Base-by-base conservation (phyloP, 768 basidiomycete species). In the Suillus placidus region DNA sequence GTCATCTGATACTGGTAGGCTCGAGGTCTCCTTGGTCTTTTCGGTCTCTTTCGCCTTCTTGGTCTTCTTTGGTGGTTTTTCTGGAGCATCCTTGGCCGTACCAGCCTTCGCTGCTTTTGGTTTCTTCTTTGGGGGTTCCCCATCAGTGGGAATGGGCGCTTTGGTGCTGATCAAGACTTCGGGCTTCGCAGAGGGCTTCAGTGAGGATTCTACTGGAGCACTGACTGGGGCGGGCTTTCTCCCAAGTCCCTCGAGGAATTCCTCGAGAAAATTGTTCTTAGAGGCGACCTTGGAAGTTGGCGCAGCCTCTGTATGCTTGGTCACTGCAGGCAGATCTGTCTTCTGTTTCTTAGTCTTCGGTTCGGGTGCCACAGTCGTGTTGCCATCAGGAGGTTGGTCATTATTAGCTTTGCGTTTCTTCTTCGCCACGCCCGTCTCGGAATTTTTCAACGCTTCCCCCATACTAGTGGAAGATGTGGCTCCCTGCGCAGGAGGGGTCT, bases 331-430 rank as follows among this genome's bases (percentile, higher is more conserved):
- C 34, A 26, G 40, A 20, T 20, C 34, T 35, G 42, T 43, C 54
- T 34, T 61, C 51, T 57, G 66, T 67, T 64, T 72, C 67, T 63
- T 69, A 65, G 10, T 20, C 16, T 30, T 16, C 0, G n/a, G 65
- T 12, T 37, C 51, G 14, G 16, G 55, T 60, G 60, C 9, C 43
- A 49, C 30, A 30, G 61, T 64, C 61, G 57, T 62, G 13, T 54
- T 35, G 26, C 30, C 45, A 26, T 34, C 26, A 12, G 64, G 54
- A 23, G 49, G 7, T 20, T 37, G 30, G 1, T 32, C 40, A 26
- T 20, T 3, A 30, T 43, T 7, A 12, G 51, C 65, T 65, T 69
- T 78, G 43, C 71, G 77, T 66, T 75, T 80, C 70, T 72, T 74
- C 62, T 62, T 61, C 8, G 63, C 32, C 3, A 37, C 35, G 8